phyloP scores from a whole-genome alignment of 2,329 filamentous ascomycete species.

The Cadophora malorum region DNA sequence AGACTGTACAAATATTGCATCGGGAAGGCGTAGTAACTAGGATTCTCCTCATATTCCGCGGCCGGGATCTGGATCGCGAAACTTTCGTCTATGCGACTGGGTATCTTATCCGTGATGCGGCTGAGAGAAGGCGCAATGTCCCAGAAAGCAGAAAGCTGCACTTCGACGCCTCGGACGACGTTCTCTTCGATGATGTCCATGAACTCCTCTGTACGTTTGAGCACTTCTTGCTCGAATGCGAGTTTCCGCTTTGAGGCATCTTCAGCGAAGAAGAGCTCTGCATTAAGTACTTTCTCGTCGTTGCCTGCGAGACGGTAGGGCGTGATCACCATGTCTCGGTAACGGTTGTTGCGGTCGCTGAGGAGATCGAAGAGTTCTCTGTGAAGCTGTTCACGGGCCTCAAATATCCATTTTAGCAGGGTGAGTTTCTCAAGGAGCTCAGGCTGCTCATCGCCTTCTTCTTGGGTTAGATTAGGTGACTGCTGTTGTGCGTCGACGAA shows the following conservation, averaged over 20 bases:
- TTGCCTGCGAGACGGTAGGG: constrained; percentile 81
- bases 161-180: constrained; percentile 85
- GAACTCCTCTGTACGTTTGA: constrained; percentile 78
- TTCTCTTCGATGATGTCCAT: constrained; percentile 81
- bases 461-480: constrained; percentile 83
- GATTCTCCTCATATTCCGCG: constrained; percentile 89
- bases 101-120: constrained; percentile 80
- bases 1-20: constrained; percentile 90
- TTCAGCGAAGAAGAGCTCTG: constrained; percentile 80
- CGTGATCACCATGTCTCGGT: constrained; percentile 80
- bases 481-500: constrained; percentile 69
- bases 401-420: constrained; percentile 95
- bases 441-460: constrained; percentile 93
- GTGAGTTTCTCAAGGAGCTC: constrained; percentile 95
- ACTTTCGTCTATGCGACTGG: constrained; percentile 48
- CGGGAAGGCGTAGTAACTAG: constrained; percentile 78
- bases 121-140: constrained; percentile 89
- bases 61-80: constrained; percentile 71
- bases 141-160: constrained; percentile 95
- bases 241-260: constrained; percentile 77
- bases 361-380: constrained; percentile 85
- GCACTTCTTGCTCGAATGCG: constrained; percentile 72
- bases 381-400: constrained; percentile 87
- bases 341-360: constrained; percentile 83
- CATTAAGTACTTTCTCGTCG: constrained; percentile 78